A percentile compares a stretch with the other conserved stretches of the same genome.
Evolutionary conservation across 805 yeast genomes (phyloP).

Genomic region (Clavispora vitiphila): DNA sequence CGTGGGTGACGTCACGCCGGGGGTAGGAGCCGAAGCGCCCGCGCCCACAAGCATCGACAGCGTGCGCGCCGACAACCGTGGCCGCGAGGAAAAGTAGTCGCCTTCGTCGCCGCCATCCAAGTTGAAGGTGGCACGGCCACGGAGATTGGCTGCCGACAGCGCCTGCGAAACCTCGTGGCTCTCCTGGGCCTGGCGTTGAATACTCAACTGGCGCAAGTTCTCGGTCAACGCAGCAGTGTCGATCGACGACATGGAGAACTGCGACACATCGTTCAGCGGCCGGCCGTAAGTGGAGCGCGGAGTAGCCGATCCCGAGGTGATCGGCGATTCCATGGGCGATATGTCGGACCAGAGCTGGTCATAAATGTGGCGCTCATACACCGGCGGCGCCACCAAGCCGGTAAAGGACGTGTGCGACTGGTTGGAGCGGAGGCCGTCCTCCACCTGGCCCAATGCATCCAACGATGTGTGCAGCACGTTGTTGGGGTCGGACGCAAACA

Average conservation of each 20-base stretch:
- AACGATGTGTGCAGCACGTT: slow-evolving; percentile 5
- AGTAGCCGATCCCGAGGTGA: slow-evolving; percentile 37
- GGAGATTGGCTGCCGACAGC: slow-evolving; percentile 12
- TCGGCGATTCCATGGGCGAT: slow-evolving; percentile 45
- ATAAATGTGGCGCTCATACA: slow-evolving; percentile 74
- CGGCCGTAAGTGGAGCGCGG: slow-evolving; percentile 22
- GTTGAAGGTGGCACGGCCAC: slow-evolving; percentile 32
- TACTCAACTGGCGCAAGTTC: slow-evolving; percentile 46
- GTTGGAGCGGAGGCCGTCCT: slow-evolving; percentile 17
- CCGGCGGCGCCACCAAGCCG: slow-evolving; percentile 74
- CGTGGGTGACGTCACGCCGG: slow-evolving; percentile 50
- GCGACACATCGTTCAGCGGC: slow-evolving; percentile 13
- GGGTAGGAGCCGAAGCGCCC: slow-evolving; percentile 13
- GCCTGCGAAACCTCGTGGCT: slow-evolving; percentile 10
- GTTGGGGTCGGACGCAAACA: slow-evolving; percentile 22
- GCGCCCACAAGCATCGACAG: not conserved
- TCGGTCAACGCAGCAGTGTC: slow-evolving; percentile 43
- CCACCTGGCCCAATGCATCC: slow-evolving; percentile 7
- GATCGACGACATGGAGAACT: slow-evolving; percentile 32
- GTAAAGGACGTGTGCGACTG: slow-evolving; percentile 28
- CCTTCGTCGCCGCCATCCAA: slow-evolving; percentile 25
- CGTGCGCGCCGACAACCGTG: slow-evolving; percentile 1
- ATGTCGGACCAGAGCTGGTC: slow-evolving; percentile 75
- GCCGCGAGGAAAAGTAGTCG: slow-evolving; percentile 32
- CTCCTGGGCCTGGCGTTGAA: slow-evolving; percentile 44